Conservation (phyloP, 2,329 filamentous ascomycete species). For the Fusarium sp. region DNA sequence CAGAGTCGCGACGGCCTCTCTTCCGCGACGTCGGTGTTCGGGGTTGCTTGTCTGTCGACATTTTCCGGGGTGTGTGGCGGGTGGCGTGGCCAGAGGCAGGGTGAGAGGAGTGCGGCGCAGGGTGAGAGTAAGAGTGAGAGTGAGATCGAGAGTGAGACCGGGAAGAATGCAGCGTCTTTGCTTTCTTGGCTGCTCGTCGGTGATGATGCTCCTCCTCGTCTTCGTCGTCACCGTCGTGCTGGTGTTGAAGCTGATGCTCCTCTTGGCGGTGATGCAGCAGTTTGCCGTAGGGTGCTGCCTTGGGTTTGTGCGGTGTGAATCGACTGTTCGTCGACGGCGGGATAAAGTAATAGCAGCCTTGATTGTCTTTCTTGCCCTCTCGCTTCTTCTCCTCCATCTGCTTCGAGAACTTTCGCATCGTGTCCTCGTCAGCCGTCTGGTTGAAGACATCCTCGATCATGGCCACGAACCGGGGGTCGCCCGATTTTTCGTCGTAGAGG, state of each 20-base stretch:
- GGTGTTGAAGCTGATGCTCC: constrained; percentile 20
- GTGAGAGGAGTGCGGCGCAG: constrained; percentile 22
- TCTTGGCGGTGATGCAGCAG: constrained; percentile 55
- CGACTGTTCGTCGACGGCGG: constrained; percentile 58
- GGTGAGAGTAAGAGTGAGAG: constrained; percentile 29
- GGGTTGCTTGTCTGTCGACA: constrained; percentile 40
- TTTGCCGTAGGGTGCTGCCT: constrained; percentile 61
- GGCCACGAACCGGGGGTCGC: constrained; percentile 63
- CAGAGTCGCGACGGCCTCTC: constrained; percentile 52
- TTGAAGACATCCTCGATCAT: constrained; percentile 70
- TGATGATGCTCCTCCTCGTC: constrained; percentile 17
- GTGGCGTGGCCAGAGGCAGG: constrained; percentile 31
- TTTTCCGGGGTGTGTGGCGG: constrained; percentile 44
- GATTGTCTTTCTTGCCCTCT: constrained; percentile 66
- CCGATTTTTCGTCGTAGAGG: constrained; percentile 69
- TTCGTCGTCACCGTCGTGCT: constrained; percentile 23
- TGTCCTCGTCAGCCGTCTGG: constrained; percentile 66
- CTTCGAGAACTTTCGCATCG: constrained; percentile 62
- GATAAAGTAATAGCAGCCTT: constrained; percentile 66
- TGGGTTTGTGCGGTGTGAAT: constrained; percentile 59
- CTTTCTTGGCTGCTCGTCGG: constrained; percentile 51
- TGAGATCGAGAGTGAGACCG: constrained; percentile 23
- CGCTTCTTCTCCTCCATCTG: constrained; percentile 67
- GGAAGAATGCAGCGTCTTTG: constrained; percentile 48
- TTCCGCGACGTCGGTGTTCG: constrained; percentile 52